Percentiles rank a stretch among this genome's conserved stretches.
phyloP scores from a whole-genome alignment of 2,329 filamentous ascomycete species.

The Chaetomium strumarium region DNA sequence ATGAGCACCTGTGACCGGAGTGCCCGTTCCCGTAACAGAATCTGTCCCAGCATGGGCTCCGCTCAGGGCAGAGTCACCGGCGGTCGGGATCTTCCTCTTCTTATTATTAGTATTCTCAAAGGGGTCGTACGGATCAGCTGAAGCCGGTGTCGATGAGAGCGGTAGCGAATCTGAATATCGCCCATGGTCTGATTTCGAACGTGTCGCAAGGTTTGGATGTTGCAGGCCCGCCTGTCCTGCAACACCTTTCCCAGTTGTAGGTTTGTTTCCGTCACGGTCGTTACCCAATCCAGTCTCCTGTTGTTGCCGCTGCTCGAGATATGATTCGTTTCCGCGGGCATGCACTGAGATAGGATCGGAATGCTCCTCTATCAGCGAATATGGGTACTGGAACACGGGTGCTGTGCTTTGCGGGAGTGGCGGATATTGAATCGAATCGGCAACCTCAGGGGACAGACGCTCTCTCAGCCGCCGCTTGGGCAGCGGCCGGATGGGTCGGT shows the following conservation, averaged over 20 bases:
- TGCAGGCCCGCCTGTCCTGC: conserved; percentile 44
- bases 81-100: conserved; percentile 94
- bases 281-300: conserved; percentile 50
- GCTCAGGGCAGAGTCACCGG: conserved; percentile 58
- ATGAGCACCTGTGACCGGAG: conserved; percentile 31
- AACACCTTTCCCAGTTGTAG: conserved; percentile 35
- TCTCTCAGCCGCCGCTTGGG: conserved; percentile 85
- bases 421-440: conserved; percentile 76
- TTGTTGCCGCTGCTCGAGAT: conserved; percentile 30
- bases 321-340: conserved; percentile 29
- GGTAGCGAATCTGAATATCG: conserved; percentile 47
- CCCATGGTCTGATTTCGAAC: conserved; percentile 40
- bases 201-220: conserved; percentile 37
- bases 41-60: conserved; percentile 37
- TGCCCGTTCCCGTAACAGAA: conserved; percentile 24
- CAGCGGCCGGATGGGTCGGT: conserved; percentile 86
- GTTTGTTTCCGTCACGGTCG: conserved; percentile 58
- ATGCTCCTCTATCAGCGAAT: conserved; percentile 48
- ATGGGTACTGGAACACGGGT: conserved; percentile 72
- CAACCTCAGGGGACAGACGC: conserved; percentile 77
- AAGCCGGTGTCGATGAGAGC: conserved; percentile 62
- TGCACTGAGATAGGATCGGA: conserved; percentile 26
- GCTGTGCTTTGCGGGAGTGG: conserved; percentile 64
- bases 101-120: conserved; percentile 99
- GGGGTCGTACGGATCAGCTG: conserved; percentile 85